Conservation (phyloP, 2,329 filamentous ascomycete species). For the Neonectria neomacrospora region DNA sequence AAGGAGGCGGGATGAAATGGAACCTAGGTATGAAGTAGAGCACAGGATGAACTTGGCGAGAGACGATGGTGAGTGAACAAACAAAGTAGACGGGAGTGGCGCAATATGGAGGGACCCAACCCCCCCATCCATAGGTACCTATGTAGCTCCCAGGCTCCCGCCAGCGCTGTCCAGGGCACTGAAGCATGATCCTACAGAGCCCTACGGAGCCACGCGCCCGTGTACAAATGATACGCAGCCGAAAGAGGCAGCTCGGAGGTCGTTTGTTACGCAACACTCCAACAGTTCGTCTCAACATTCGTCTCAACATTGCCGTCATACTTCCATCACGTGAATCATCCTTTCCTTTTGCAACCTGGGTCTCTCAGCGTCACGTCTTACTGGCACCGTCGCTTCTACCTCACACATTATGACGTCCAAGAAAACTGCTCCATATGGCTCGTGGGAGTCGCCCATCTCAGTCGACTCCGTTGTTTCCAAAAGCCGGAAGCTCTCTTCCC, state of each 20-base stretch:
- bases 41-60: not conserved
- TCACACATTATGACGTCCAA: constrained; percentile 28
- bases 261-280: too few relatives aligned
- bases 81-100: not conserved
- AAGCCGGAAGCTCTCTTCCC: constrained; percentile 48
- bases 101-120: not conserved
- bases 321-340: not conserved
- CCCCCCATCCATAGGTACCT: too few relatives aligned
- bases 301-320: not conserved
- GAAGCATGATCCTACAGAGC: not conserved
- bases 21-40: not conserved
- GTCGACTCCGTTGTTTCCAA: constrained; percentile 51
- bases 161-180: not conserved
- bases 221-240: too few relatives aligned
- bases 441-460: constrained; percentile 55
- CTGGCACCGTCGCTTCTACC: not conserved
- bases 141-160: not conserved
- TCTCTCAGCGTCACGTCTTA: too few relatives aligned
- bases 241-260: too few relatives aligned
- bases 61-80: not conserved
- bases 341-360: not conserved
- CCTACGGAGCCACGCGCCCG: not conserved
- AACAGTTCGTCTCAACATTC: too few relatives aligned
- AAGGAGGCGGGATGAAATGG: not conserved
- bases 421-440: constrained; percentile 48